Evolutionary conservation across 176 grass and related monocot species (phyloP).

Genomic region (Zoysia pacifica): DNA sequence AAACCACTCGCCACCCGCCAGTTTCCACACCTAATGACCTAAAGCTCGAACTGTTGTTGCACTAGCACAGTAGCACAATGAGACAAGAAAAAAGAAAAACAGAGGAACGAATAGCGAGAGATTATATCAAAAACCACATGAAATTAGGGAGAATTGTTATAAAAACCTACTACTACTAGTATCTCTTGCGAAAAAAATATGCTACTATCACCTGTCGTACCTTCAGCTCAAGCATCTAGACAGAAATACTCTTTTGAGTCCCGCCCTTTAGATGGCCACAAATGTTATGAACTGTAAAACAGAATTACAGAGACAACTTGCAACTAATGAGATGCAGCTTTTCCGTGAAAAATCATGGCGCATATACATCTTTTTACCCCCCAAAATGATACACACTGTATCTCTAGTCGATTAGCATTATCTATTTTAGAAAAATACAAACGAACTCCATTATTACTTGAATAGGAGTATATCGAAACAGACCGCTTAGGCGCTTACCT

Average conservation of each 20-base stretch:
- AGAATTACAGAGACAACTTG: not conserved
- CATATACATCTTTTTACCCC: not conserved
- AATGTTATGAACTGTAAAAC: not conserved
- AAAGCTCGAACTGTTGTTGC: no score
- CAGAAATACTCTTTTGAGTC: not conserved
- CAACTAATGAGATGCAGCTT: not conserved
- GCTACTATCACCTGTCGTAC: not conserved
- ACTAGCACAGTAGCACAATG: no score
- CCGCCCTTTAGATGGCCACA: not conserved
- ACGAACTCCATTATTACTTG: not conserved
- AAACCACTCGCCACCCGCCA: not conserved
- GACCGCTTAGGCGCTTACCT: not conserved
- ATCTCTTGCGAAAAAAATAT: not conserved
- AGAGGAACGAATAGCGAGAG: not conserved
- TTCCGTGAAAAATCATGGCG: not conserved
- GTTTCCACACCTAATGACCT: no score
- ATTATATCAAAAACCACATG: not conserved
- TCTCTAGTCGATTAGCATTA: no score
- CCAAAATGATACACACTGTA: no score
- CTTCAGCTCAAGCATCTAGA: constrained; percentile 2
- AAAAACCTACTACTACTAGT: not conserved
- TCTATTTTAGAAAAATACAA: not conserved
- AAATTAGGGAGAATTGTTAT: not conserved
- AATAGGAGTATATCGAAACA: not conserved
- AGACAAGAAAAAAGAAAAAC: not conserved